Base-by-base conservation (phyloP, 148 eudicot genomes). In the Chenopodium suecicum region DNA sequence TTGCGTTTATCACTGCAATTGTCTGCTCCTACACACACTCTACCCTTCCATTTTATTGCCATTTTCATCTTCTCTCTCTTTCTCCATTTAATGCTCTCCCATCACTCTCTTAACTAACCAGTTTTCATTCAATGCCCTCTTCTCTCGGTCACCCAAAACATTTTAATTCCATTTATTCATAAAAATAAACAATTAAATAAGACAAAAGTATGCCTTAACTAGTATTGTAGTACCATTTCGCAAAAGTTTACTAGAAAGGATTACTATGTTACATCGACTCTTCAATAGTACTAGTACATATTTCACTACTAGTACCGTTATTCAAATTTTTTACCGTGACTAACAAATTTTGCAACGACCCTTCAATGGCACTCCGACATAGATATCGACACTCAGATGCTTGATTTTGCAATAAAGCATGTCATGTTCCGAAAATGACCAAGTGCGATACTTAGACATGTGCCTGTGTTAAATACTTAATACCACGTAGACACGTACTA, bases 1-100 rank as follows among this genome's bases (percentile, higher is more conserved):
- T 23, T 79, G 75, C 74, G 78, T 74, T 83, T 68, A 79, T 83
- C 82, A 78, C 82, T 83, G 85, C 82, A 78, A 74, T 50, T 79
- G 85, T 79, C 79, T 83, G 77, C 73, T 41, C 73, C 32, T 64
- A 27, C 46, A 19, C 70, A 58, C 68, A 22, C 27, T 20, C 44
- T 48, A 3, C 63, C 74, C 37, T 2, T 73, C n/a, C 32, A 46
- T 46, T 46, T 6, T 32, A 31, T 69, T 34, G 8, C 48, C 25
- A 22, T 73, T 44, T 27, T 67, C 37, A 67, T 67, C 70, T 60
- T 47, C 71, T 7, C 47, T 22, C 62, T 25, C 74, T 68, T 27
- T 44, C 27, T 34, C 41, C 2, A 78, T 76, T 76, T 62, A 60
- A 6, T 78, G 73, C 80, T 74, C 70, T 65, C 32, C 62, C 62